Evolutionary conservation across 768 basidiomycete genomes (phyloP).

Genomic region (Suillus weaverae): DNA sequence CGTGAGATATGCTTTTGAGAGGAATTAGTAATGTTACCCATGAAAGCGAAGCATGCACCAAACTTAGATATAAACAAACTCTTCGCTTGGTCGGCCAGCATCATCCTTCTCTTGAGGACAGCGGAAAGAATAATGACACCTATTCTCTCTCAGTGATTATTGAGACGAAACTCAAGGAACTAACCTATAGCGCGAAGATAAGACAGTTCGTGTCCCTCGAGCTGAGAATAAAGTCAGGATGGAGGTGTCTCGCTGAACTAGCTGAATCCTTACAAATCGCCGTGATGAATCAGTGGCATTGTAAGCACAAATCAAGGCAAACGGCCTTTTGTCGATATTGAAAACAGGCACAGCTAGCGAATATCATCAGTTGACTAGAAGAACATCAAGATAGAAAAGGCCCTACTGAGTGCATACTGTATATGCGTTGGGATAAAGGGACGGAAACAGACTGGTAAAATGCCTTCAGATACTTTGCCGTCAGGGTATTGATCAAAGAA

Average conservation of each 20-base stretch:
- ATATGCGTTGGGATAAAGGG: slow-evolving; percentile 79
- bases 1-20: slow-evolving; percentile 73
- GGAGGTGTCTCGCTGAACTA: background rate
- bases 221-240: slow-evolving; percentile 40
- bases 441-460: slow-evolving; percentile 80
- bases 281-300: slow-evolving; percentile 80
- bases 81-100: slow-evolving; percentile 93
- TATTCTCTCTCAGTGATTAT: slow-evolving; percentile 18
- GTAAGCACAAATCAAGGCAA: slow-evolving; percentile 88
- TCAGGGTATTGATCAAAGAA: slow-evolving; percentile 83
- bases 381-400: background rate
- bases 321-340: slow-evolving; percentile 90
- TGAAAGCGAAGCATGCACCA: slow-evolving; percentile 20
- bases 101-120: slow-evolving; percentile 89
- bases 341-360: slow-evolving; percentile 78
- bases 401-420: slow-evolving; percentile 85
- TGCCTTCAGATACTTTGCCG: slow-evolving; percentile 84
- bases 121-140: slow-evolving; percentile 93
- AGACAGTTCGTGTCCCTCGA: slow-evolving; percentile 88
- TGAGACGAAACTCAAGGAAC: slow-evolving; percentile 2
- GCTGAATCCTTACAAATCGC: slow-evolving; percentile 61
- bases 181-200: slow-evolving; percentile 87
- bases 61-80: slow-evolving; percentile 90
- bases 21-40: slow-evolving; percentile 11
- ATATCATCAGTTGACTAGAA: slow-evolving; percentile 11